Evolutionary conservation across 2,329 filamentous ascomycete genomes (phyloP).

Genomic region (Monilinia aucupariae): DNA sequence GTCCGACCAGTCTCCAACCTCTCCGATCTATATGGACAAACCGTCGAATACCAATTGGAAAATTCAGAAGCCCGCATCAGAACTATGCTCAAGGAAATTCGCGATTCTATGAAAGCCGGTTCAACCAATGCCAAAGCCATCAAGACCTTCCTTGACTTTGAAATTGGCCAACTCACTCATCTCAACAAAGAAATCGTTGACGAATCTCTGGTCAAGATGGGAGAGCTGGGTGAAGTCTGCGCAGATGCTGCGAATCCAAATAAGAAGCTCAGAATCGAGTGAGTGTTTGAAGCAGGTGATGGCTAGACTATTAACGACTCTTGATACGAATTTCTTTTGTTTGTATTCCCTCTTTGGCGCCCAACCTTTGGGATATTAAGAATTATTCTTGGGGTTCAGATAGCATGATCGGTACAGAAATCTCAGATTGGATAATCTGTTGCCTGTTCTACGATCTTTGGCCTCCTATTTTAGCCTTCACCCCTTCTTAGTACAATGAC

Average conservation of each 20-base stretch:
- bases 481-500: slow-evolving; percentile 1
- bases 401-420: not conserved
- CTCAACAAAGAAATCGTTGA: slow-evolving; percentile 36
- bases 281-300: not conserved
- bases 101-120: slow-evolving; percentile 36
- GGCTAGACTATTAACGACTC: not conserved
- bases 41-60: slow-evolving; percentile 38
- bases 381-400: not conserved
- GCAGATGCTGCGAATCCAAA: slow-evolving; percentile 23
- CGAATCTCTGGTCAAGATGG: slow-evolving; percentile 30
- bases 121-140: slow-evolving; percentile 35
- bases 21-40: slow-evolving; percentile 38
- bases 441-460: not conserved
- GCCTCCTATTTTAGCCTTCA: not conserved
- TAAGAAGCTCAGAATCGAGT: slow-evolving; percentile 25
- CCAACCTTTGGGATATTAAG: not conserved
- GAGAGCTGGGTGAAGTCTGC: slow-evolving; percentile 30
- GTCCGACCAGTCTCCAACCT: slow-evolving; percentile 38
- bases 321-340: slow-evolving; percentile 19
- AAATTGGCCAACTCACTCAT: slow-evolving; percentile 32
- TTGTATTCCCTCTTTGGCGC: slow-evolving; percentile 3
- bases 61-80: slow-evolving; percentile 37
- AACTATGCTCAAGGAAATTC: slow-evolving; percentile 34
- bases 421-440: not conserved
- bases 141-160: slow-evolving; percentile 37